A percentile compares a stretch with the other conserved stretches of the same genome.
Evolutionary conservation across 1,139 yeast genomes (phyloP).

Genomic region (Debaryomycetaceae sp.): DNA sequence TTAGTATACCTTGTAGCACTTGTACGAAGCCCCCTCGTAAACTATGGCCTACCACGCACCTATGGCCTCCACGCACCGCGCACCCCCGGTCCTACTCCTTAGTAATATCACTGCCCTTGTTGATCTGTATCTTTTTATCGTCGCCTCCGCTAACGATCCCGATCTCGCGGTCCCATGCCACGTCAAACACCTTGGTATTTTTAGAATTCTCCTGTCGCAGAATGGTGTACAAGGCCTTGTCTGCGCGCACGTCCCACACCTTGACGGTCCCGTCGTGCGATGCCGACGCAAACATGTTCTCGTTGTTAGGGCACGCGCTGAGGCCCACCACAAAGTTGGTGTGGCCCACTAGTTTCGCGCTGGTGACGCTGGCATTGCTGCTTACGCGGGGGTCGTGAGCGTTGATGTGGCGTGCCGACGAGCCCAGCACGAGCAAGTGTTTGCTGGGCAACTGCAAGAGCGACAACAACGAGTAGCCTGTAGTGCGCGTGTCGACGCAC

Average conservation of each 20-base stretch:
- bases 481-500: conserved; percentile 77
- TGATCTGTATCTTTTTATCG: conserved; percentile 86
- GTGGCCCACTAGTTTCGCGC: conserved; percentile 77
- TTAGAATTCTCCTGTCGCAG: conserved; percentile 45
- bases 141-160: conserved; percentile 92
- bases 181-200: conserved; percentile 66
- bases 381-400: conserved; percentile 76
- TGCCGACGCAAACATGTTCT: conserved; percentile 75
- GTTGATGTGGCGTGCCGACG: conserved; percentile 91
- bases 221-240: conserved; percentile 75
- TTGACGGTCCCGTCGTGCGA: conserved; percentile 94
- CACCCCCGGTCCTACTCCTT: too few species aligned
- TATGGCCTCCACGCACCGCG: too few species aligned
- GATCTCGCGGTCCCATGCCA: conserved; percentile 68
- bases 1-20: too few species aligned
- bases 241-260: conserved; percentile 93
- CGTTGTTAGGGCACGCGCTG: conserved; percentile 62
- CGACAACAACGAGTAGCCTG: conserved; percentile 79
- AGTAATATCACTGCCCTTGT: conserved; percentile 39
- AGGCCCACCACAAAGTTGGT: conserved; percentile 80
- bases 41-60: too few species aligned
- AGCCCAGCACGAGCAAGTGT: conserved; percentile 78
- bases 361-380: conserved; percentile 29
- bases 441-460: conserved; percentile 55
- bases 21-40: too few species aligned